Conservation (phyloP, 2,329 filamentous ascomycete species). For the Thielaviopsis punctulata region DNA sequence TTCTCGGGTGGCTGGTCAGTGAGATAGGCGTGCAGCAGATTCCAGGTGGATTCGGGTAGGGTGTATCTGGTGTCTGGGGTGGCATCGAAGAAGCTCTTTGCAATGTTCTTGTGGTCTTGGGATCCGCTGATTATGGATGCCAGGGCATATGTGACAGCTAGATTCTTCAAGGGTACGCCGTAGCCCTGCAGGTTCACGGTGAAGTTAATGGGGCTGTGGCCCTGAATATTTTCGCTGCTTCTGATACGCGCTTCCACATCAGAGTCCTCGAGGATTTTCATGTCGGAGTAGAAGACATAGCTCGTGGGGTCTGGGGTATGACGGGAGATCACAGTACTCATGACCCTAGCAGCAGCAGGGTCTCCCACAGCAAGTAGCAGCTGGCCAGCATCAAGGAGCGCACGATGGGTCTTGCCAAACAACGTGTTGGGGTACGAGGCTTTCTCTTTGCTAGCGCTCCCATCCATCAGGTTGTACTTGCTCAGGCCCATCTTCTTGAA, state of each 20-base stretch:
- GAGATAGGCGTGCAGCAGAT: neutral
- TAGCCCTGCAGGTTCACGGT: neutral
- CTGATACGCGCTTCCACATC: too few species aligned
- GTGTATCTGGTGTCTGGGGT: neutral
- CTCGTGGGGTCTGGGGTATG: neutral
- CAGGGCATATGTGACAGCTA: neutral
- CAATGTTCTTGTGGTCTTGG: neutral
- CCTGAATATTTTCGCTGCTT: neutral
- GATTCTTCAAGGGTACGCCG: neutral
- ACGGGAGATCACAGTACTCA: neutral
- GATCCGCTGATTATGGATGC: neutral
- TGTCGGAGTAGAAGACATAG: neutral
- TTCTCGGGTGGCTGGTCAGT: neutral
- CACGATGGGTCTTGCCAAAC: neutral
- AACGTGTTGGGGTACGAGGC: neutral
- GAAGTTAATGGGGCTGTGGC: neutral
- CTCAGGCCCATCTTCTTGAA: conserved; percentile 16
- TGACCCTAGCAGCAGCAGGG: neutral
- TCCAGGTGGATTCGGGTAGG: neutral
- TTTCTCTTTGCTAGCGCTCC: neutral
- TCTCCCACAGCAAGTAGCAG: neutral
- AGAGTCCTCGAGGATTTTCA: neutral
- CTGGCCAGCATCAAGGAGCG: neutral
- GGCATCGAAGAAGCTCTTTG: neutral
- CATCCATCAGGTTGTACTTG: conserved; percentile 16